Conservation (phyloP, 2,329 filamentous ascomycete species). For the Monilinia vaccinii-corymbosi region DNA sequence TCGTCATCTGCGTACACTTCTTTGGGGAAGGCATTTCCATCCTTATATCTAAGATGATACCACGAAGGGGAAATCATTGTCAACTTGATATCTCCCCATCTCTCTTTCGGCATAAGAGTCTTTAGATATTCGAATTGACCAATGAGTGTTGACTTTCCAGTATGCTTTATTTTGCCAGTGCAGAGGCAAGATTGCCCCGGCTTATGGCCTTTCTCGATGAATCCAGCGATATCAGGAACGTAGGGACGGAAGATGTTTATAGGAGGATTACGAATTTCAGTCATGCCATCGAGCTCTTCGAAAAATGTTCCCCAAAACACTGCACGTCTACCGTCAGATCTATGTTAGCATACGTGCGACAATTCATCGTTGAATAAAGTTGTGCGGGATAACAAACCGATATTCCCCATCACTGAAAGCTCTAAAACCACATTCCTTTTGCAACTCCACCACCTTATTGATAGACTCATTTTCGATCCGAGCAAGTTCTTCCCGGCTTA, state of each 20-base stretch:
- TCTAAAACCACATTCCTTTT: constrained; percentile 47
- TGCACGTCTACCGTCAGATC: constrained; percentile 15
- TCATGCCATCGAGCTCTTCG: constrained; percentile 23
- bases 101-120: constrained; percentile 46
- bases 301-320: constrained; percentile 28
- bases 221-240: constrained; percentile 34
- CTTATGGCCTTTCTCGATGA: constrained; percentile 36
- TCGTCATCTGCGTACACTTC: constrained; percentile 41
- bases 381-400: constrained; percentile 12
- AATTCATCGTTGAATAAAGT: not conserved
- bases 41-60: constrained; percentile 57
- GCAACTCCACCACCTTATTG: constrained; percentile 47
- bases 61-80: constrained; percentile 60
- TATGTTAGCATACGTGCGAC: not conserved
- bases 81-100: constrained; percentile 58
- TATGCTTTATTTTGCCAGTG: constrained; percentile 39
- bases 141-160: constrained; percentile 36
- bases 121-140: constrained; percentile 53
- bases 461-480: constrained; percentile 49
- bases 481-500: constrained; percentile 34
- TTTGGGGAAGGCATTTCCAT: constrained; percentile 42
- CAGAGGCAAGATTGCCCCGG: constrained; percentile 38
- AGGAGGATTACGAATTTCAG: constrained; percentile 24
- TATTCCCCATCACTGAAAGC: constrained; percentile 53
- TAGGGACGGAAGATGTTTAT: constrained; percentile 33